These are phyloP conservation scores for Apiospora aurea DNA, from an alignment of 2,329 filamentous ascomycete species.

Conservation along the genomic window DNA sequence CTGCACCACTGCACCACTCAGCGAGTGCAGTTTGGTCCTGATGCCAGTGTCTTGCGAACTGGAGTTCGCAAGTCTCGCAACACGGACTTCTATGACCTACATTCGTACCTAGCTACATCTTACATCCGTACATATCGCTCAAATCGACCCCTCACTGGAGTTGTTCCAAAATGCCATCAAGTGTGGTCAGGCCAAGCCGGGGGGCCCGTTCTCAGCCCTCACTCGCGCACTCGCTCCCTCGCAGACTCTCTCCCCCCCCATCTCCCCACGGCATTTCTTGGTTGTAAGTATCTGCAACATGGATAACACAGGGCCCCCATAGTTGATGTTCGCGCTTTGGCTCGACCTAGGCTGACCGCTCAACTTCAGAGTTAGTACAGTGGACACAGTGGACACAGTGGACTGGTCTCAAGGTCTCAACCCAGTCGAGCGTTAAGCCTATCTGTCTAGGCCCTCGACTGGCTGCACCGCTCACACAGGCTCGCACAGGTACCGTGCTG, in stretches of 20 bases:
- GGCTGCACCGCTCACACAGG: background rate
- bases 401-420: slow-evolving; percentile 19
- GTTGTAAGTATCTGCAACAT: background rate
- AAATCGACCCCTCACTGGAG: background rate
- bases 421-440: background rate
- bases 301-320: background rate
- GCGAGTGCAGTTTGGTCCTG: background rate
- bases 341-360: slow-evolving; percentile 18
- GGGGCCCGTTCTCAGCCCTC: background rate
- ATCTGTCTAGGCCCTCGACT: background rate
- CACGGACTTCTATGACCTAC: slow-evolving; percentile 16
- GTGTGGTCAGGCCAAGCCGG: background rate
- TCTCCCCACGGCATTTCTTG: background rate
- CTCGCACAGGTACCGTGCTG: slow-evolving; percentile 8
- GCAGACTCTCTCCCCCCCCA: background rate
- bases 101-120: background rate
- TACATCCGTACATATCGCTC: background rate
- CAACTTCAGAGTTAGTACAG: slow-evolving; percentile 21
- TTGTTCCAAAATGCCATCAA: slow-evolving; percentile 14
- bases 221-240: background rate
- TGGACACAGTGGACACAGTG: slow-evolving; percentile 15
- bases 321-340: slow-evolving; percentile 13
- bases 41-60: background rate
- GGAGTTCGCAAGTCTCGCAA: slow-evolving; percentile 11
- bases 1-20: background rate